Evolutionary conservation across 2,329 filamentous ascomycete genomes (phyloP).

Genomic region (Cercospora zeina): DNA sequence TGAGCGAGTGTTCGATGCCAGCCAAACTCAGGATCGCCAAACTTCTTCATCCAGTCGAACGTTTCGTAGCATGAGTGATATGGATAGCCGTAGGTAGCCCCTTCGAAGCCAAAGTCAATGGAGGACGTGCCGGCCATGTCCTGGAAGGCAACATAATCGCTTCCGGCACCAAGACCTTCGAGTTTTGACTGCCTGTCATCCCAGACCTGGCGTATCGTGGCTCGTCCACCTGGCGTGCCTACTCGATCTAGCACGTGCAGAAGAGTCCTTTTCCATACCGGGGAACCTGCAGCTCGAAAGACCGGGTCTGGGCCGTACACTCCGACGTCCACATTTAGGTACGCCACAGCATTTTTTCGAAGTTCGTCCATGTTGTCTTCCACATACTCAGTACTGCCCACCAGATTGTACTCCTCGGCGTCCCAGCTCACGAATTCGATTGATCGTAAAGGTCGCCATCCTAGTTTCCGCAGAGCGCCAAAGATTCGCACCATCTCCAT

Average conservation of each 20-base stretch:
- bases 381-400: constrained; percentile 92
- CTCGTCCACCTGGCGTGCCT: constrained; percentile 68
- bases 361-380: constrained; percentile 77
- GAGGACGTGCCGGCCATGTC: constrained; percentile 86
- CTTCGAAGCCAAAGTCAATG: constrained; percentile 78
- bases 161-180: constrained; percentile 68
- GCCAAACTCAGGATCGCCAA: constrained; percentile 74
- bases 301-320: constrained; percentile 64
- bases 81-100: constrained; percentile 60
- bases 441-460: constrained; percentile 89
- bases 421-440: constrained; percentile 99
- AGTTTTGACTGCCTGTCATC: constrained; percentile 62
- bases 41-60: constrained; percentile 77
- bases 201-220: constrained; percentile 74
- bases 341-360: constrained; percentile 74
- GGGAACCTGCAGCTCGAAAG: constrained; percentile 78
- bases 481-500: constrained; percentile 85
- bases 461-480: constrained; percentile 70
- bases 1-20: constrained; percentile 80
- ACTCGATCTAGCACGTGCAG: constrained; percentile 73
- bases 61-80: constrained; percentile 87
- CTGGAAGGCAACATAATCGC: constrained; percentile 89
- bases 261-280: constrained; percentile 72
- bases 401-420: constrained; percentile 85
- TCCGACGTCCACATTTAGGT: constrained; percentile 86